Evolutionary conservation across 768 basidiomycete genomes (phyloP).

Genomic region (Cyclocybe cylindracea): DNA sequence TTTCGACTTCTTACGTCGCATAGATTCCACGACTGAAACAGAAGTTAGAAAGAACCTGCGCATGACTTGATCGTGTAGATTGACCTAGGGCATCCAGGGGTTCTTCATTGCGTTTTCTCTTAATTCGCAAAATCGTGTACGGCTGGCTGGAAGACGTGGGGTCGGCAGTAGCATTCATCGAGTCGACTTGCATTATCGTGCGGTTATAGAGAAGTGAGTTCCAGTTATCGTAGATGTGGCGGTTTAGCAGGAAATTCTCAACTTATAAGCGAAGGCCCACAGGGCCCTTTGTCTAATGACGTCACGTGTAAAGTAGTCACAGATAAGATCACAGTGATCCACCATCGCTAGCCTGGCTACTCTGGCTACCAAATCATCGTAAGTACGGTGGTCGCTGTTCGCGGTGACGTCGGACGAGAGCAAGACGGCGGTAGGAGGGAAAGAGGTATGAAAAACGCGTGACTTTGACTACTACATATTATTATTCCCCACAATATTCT

Average conservation of each 20-base stretch:
- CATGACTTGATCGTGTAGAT: slow-evolving; percentile 11
- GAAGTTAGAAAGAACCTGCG: background rate
- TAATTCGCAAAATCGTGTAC: slow-evolving; percentile 79
- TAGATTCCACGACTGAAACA: slow-evolving; percentile 62
- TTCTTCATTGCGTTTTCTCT: slow-evolving; percentile 81
- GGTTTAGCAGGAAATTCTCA: background rate
- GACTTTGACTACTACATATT: too few relatives aligned
- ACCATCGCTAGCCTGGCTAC: too few relatives aligned
- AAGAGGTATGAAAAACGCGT: too few relatives aligned
- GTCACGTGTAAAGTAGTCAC: too few relatives aligned
- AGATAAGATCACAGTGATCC: too few relatives aligned
- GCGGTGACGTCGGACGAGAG: too few relatives aligned
- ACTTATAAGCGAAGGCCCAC: too few relatives aligned
- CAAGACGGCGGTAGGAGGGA: too few relatives aligned
- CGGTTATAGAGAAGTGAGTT: background rate
- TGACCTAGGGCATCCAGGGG: slow-evolving; percentile 80
- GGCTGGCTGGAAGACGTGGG: slow-evolving; percentile 32
- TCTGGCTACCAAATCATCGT: too few relatives aligned
- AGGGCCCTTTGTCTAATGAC: too few relatives aligned
- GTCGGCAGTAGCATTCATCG: slow-evolving; percentile 29
- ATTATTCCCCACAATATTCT: too few relatives aligned
- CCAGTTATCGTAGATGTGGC: background rate
- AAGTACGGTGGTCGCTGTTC: too few relatives aligned
- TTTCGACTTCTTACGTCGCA: slow-evolving; percentile 63
- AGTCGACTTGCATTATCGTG: slow-evolving; percentile 8